Conservation (phyloP, 179 eudicot genomes). For the Heliamphora ciliata region DNA sequence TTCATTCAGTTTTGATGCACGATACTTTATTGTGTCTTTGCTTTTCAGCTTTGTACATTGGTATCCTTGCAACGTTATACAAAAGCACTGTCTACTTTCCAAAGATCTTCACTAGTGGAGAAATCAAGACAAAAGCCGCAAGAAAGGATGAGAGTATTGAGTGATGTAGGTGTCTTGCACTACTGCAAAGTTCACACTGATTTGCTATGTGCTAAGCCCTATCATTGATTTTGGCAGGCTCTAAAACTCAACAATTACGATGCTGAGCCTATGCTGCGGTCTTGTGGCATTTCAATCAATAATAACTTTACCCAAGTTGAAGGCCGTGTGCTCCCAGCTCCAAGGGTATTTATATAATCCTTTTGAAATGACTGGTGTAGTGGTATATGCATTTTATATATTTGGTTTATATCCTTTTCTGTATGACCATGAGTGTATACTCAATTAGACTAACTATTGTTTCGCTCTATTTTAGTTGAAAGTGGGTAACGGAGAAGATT, state of each 20-base stretch:
- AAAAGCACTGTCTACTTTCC: conserved; percentile 54
- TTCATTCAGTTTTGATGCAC: conserved; percentile 5
- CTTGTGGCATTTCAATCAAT: conserved; percentile 67
- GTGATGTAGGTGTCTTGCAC: conserved; percentile 37
- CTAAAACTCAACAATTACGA: conserved; percentile 63
- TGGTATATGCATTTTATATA: not conserved
- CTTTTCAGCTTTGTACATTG: conserved; percentile 51
- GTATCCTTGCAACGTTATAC: conserved; percentile 80
- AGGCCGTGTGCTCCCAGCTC: conserved; percentile 72
- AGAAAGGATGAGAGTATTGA: conserved; percentile 66
- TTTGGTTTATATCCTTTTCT: too few species aligned
- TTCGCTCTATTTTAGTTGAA: conserved; percentile 43
- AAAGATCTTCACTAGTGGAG: conserved; percentile 74
- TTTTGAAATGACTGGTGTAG: not conserved
- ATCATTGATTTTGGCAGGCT: conserved; percentile 38
- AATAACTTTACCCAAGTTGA: conserved; percentile 58
- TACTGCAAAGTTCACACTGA: too few species aligned
- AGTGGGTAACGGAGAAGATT: conserved; percentile 65
- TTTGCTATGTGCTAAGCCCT: not conserved
- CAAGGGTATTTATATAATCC: conserved; percentile 42
- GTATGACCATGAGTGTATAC: too few species aligned
- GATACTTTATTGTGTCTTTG: not conserved
- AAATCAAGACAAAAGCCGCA: conserved; percentile 85
- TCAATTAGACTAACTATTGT: not conserved
- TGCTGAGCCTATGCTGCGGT: conserved; percentile 67